Evolutionary conservation across 2,329 filamentous ascomycete genomes (phyloP).

Genomic region (Rhinocladiella similis): DNA sequence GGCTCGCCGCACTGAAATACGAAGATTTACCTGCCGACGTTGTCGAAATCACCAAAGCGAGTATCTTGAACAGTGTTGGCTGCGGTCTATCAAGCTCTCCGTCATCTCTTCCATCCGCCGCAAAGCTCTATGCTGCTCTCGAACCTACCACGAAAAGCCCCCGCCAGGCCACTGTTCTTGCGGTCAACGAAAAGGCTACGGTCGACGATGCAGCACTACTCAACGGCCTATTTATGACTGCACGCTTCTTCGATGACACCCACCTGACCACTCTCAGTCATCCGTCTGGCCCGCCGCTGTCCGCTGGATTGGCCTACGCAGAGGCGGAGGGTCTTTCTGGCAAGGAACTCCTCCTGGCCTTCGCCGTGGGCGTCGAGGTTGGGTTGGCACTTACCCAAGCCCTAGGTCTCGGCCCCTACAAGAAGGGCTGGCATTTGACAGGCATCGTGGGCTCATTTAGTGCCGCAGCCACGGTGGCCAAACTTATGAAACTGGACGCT

Average conservation of each 20-base stretch:
- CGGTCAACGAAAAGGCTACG: background rate
- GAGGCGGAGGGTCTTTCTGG: slow-evolving; percentile 4
- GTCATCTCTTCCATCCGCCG: background rate
- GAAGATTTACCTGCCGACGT: background rate
- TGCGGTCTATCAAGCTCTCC: slow-evolving; percentile 7
- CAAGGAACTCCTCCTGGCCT: slow-evolving; percentile 2
- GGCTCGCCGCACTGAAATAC: background rate
- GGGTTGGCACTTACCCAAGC: slow-evolving; percentile 4
- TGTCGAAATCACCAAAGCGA: slow-evolving; percentile 6
- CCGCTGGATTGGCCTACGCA: slow-evolving; percentile 4
- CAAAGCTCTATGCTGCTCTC: slow-evolving; percentile 7
- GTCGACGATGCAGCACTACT: slow-evolving; percentile 7
- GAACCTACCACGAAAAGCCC: slow-evolving; percentile 1
- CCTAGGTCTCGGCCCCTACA: slow-evolving; percentile 5
- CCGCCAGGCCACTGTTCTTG: slow-evolving; percentile 5
- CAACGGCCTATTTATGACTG: slow-evolving; percentile 7
- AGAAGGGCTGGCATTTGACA: slow-evolving; percentile 10
- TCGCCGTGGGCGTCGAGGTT: slow-evolving; percentile 3
- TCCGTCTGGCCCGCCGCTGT: slow-evolving; percentile 6
- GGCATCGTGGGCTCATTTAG: slow-evolving; percentile 3
- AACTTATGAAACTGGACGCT: slow-evolving; percentile 1
- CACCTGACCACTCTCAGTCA: slow-evolving; percentile 4
- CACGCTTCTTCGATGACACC: slow-evolving; percentile 8
- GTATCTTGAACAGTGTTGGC: slow-evolving; percentile 9
- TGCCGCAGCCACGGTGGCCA: slow-evolving; percentile 1